Evolutionary conservation across 192 early-diverging fungal species (phyloP).

Genomic region (Podila verticillata): DNA sequence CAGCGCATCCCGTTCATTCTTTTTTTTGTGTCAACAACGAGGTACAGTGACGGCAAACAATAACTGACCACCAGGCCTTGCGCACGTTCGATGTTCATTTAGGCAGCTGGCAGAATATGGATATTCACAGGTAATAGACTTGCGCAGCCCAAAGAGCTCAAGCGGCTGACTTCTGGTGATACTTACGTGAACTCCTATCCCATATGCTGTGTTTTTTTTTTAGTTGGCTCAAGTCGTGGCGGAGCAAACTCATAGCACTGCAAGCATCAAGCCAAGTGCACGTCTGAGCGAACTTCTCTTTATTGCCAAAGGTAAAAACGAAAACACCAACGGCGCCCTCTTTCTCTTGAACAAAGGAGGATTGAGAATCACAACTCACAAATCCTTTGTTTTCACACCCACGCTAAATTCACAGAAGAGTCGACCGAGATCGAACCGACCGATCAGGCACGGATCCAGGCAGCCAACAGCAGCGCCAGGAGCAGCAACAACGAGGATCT

Average conservation of each 20-base stretch:
- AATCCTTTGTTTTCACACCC: conserved; percentile 3
- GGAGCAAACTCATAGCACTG: conserved; percentile 70
- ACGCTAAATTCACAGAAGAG: too few species aligned
- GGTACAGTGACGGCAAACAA: too few species aligned
- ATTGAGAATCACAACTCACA: background rate
- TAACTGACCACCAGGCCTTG: too few species aligned
- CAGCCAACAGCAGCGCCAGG: background rate
- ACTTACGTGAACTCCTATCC: background rate
- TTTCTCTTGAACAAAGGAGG: background rate
- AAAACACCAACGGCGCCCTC: background rate
- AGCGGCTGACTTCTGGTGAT: background rate
- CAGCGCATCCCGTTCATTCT: too few species aligned
- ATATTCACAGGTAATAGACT: conserved; percentile 35
- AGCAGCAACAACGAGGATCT: background rate
- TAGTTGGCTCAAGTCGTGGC: conserved; percentile 68
- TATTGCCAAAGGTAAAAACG: conserved; percentile 63
- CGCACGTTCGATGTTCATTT: too few species aligned
- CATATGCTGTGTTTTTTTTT: background rate
- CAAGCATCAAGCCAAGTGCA: conserved; percentile 67
- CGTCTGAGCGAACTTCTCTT: conserved; percentile 69
- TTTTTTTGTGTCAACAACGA: too few species aligned
- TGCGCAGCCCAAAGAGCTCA: background rate
- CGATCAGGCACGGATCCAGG: conserved; percentile 25
- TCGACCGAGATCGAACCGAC: conserved; percentile 52
- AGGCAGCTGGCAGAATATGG: conserved; percentile 58